Evolutionary conservation across 768 basidiomycete genomes (phyloP).

Genomic region (Tylopilus felleus): DNA sequence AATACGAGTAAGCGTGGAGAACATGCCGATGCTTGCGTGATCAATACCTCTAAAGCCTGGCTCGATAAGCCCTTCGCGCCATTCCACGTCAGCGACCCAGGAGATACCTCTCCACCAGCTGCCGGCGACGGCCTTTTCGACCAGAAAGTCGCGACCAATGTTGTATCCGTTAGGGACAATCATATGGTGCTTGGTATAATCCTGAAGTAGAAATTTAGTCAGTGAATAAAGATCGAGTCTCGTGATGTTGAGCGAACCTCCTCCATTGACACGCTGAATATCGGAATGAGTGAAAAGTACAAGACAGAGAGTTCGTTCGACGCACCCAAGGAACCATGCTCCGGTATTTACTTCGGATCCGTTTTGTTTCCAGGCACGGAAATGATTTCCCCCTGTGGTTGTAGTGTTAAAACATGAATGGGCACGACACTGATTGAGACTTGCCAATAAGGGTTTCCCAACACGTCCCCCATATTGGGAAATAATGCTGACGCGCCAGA

Average conservation of each 20-base stretch:
- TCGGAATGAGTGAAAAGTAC: background rate
- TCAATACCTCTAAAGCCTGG: slow-evolving; percentile 64
- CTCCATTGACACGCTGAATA: slow-evolving; percentile 68
- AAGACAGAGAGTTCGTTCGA: slow-evolving; percentile 6
- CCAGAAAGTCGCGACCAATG: slow-evolving; percentile 74
- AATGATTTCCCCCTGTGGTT: slow-evolving; percentile 80
- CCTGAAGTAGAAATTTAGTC: slow-evolving; percentile 25
- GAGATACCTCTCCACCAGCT: slow-evolving; percentile 59
- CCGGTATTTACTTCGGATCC: slow-evolving; percentile 66
- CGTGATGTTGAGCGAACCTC: slow-evolving; percentile 34
- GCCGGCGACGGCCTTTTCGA: slow-evolving; percentile 59
- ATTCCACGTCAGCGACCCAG: slow-evolving; percentile 79
- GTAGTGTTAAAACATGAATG: background rate
- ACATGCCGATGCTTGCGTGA: background rate
- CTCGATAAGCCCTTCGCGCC: slow-evolving; percentile 65
- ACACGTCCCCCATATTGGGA: slow-evolving; percentile 79
- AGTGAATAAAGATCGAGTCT: background rate
- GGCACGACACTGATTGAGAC: background rate
- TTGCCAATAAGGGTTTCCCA: slow-evolving; percentile 78
- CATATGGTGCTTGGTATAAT: slow-evolving; percentile 63
- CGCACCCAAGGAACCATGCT: slow-evolving; percentile 84
- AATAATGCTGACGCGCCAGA: slow-evolving; percentile 75
- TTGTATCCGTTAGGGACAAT: slow-evolving; percentile 82
- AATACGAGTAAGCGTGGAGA: background rate
- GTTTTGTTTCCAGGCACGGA: slow-evolving; percentile 87